Evolutionary conservation across 164 flowering plant species (phyloP), one percentile per base, ranked within the genome.

Genomic region (Stephania japonica): DNA sequence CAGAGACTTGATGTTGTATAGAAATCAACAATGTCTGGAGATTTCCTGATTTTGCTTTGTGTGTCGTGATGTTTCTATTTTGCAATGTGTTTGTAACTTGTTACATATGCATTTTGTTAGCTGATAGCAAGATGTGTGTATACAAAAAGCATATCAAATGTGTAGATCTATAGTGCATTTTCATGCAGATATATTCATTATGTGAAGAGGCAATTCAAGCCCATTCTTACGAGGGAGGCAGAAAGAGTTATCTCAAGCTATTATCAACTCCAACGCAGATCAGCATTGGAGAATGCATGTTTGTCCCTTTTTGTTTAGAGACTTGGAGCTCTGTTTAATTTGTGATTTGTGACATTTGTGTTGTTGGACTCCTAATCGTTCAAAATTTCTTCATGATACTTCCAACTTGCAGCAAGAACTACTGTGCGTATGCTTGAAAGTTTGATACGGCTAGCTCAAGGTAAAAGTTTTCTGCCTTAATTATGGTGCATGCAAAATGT

Each of bases 341-440:
- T 4, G 27, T 11, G 23, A 32, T 63, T 16, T n/a, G 21, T 71
- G n/a, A 23, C 11, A 42, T 49, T 56, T 13, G 6, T 56, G n/a
- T 16, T 56, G 62, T 7, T 56, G 18, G n/a, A 56, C 5, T 47
- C n/a, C 19, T 56, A 19, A 56, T 6, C 62, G 18, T 56, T 56
- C 19, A n/a, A 56, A 47, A 56, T 56, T 6, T 56, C 62, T 73
- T 44, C 18, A 49, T 14, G 43, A 13, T 42, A 25, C 5, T 21
- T 25, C 19, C 38, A 12, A 77, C 64, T 47, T 79, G 84, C 92
- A 91, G 97, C 99, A 73, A 89, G 99, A 75, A 95, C 96, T 75
- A 95, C 98, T 41, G 92, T 95, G 70, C 89, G 99, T 53, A 93
- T 95, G 99, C 89, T 95, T 76, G 99, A 93, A 80, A 93, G 97